Conservation (phyloP, 108 stramenopile genomes). For the Cyclotella kingstonii region DNA sequence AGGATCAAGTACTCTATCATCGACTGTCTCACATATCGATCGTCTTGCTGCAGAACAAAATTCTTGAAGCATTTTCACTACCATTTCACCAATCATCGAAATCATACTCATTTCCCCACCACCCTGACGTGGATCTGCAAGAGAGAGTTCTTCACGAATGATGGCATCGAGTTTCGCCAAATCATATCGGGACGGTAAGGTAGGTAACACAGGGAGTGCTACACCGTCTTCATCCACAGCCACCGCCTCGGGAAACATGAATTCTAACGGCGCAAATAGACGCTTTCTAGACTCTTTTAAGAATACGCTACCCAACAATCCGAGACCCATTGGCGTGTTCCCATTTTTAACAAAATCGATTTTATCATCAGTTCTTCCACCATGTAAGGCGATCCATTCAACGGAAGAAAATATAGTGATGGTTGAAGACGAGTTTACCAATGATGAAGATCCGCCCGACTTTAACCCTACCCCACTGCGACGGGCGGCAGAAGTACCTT, state of each 20-base stretch:
- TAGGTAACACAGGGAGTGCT: constrained; percentile 54
- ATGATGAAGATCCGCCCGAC: too few relatives aligned
- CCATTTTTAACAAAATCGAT: constrained; percentile 19
- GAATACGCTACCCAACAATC: constrained; percentile 68
- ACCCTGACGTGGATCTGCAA: constrained; percentile 82
- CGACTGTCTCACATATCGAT: constrained; percentile 59
- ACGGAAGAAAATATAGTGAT: constrained; percentile 56
- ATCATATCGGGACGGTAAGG: constrained; percentile 78
- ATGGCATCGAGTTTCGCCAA: constrained; percentile 73
- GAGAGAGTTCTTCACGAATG: constrained; percentile 76
- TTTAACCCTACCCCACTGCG: background rate
- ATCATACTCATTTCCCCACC: constrained; percentile 75
- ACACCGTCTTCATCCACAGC: constrained; percentile 74
- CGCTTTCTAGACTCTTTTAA: constrained; percentile 62
- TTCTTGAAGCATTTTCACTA: constrained; percentile 64
- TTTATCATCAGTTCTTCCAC: constrained; percentile 21
- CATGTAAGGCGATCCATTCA: constrained; percentile 71
- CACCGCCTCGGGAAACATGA: constrained; percentile 79
- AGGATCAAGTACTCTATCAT: constrained; percentile 50
- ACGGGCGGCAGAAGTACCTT: constrained; percentile 19
- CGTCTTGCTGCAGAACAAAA: constrained; percentile 71
- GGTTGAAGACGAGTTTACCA: too few relatives aligned
- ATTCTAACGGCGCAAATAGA: constrained; percentile 71
- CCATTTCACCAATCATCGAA: constrained; percentile 76
- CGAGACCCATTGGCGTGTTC: constrained; percentile 48